Percentiles rank a stretch among this genome's conserved stretches.
phyloP scores from a whole-genome alignment of 208 protist species.

The Crithidia thermophila region DNA sequence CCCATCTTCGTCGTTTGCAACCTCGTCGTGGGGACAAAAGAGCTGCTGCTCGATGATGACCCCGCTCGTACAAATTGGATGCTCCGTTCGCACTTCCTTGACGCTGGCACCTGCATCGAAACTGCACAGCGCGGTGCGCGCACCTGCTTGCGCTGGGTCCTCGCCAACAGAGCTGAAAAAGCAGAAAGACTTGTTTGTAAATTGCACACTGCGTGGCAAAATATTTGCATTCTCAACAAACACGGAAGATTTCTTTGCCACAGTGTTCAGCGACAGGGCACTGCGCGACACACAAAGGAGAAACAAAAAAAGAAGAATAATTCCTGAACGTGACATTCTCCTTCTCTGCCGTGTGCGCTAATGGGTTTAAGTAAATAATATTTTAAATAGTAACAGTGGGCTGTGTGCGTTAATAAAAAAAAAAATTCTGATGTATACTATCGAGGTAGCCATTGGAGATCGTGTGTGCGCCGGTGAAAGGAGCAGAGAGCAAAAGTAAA shows the following conservation, averaged over 20 bases:
- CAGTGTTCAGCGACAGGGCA: slow-evolving; percentile 32
- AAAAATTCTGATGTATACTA: no score
- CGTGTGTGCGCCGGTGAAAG: background rate
- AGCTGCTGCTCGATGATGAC: slow-evolving; percentile 51
- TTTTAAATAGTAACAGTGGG: no score
- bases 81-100: slow-evolving; percentile 23
- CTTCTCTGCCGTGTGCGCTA: no score
- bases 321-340: no score
- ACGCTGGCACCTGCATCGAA: slow-evolving; percentile 58
- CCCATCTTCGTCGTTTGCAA: slow-evolving; percentile 20
- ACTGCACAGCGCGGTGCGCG: slow-evolving; percentile 33
- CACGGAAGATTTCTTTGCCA: slow-evolving; percentile 2
- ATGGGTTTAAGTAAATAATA: no score
- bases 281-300: background rate
- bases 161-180: slow-evolving; percentile 31
- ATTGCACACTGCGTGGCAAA: slow-evolving; percentile 27
- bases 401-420: no score
- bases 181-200: slow-evolving; percentile 44
- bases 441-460: no score
- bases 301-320: background rate
- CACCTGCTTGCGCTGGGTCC: slow-evolving; percentile 3
- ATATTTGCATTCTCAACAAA: slow-evolving; percentile 10
- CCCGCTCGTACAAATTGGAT: slow-evolving; percentile 55
- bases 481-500: background rate
- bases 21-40: slow-evolving; percentile 43